Evolutionary conservation across 2,329 filamentous ascomycete species (phyloP), one percentile per base, ranked within the genome.

Genomic region (Penicillium sp.): DNA sequence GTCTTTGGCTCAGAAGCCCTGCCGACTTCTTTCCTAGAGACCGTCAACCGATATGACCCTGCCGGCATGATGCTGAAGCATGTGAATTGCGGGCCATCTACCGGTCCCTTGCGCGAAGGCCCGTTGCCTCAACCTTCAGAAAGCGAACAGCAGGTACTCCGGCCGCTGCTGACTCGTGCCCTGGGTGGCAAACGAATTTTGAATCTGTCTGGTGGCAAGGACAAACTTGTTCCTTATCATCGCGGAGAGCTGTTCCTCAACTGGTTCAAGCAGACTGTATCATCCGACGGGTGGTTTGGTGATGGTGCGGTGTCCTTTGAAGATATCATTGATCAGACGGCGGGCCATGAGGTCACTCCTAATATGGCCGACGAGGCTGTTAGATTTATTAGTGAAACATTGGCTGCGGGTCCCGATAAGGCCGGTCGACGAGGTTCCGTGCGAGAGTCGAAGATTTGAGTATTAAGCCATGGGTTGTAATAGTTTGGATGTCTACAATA

Each of bases 1-100:
- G 95, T 97, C 67, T 68, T 95, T 0, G 90, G 91, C 3, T 91
- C 88, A 55, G 76, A 75, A 37, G 88, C 92, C 67, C 96, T 97
- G 65, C 92, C 93, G 0, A 71, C 74, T 0, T 80, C 84, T 0
- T 81, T 97, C 7, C 75, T 92, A 1, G 74, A 81, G 1, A 80
- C 84, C 0, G 83, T 91, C 30, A 75, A 80, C 22, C 82, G 81
- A 51, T 84, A 81, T 56, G 94, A 99, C 65, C 91, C 93, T 0
- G 88, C 88, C 19, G 87, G 84, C 1, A 76, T 94, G 7, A 74
- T 96, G 10, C 86, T 95, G 5, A 82, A 83, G 43, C 77, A 80
- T 1, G 59, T 73, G 50, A 61, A 65, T 16, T 58, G 62, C 12
- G 57, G 55, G 14, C 42, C 58, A 10, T 55, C 64, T 19, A 53